Base-by-base conservation (phyloP, 306 rosid species). In the Cucumis hystrix region DNA sequence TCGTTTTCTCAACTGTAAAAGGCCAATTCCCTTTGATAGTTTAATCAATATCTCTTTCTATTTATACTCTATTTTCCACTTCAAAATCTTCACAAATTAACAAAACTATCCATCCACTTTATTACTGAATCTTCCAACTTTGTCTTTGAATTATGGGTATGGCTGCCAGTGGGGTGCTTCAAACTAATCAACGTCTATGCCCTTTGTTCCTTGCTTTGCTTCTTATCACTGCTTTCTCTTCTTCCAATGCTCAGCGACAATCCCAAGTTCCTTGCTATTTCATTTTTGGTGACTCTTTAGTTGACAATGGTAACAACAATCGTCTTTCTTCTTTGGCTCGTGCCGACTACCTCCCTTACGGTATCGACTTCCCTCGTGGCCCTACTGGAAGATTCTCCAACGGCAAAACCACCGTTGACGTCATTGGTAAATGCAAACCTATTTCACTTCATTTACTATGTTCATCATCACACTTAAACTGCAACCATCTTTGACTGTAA, bases 281-380 rank as follows among this genome's bases (percentile, higher is more conserved):
- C 91, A 88, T 92, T 0, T 95, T 95, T 85, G 99, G 99, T 6
- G 99, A 95, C 81, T 95, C 97, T 3, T 79, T 88, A 85, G 97
- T 92, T 54, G 97, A 95, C 75, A 89, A 89, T 83, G 97, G 97
- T 43, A 95, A 95, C 67, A 95, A 92, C 67, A 92, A 95, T 77
- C 86, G 63, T 45, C 99, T 95, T 41, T 39, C 23, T 5, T 90
- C 98, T 60, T 74, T 90, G 76, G 98, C 97, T 14, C 89, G 85
- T 67, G 96, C 98, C 39, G 11, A 90, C 77, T 92, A 90, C 51
- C 28, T 71, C 41, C 97, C 99, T 47, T 95, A 95, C 79, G 97
- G 99, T 59, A 85, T 92, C 70, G 98, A 95, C 79, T 90, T 85
- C 59, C 64, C 80, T 15, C 71, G 56, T 1, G 98, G 97, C 16